Base-by-base conservation (phyloP, 148 eudicot genomes). In the Cornus suecica region DNA sequence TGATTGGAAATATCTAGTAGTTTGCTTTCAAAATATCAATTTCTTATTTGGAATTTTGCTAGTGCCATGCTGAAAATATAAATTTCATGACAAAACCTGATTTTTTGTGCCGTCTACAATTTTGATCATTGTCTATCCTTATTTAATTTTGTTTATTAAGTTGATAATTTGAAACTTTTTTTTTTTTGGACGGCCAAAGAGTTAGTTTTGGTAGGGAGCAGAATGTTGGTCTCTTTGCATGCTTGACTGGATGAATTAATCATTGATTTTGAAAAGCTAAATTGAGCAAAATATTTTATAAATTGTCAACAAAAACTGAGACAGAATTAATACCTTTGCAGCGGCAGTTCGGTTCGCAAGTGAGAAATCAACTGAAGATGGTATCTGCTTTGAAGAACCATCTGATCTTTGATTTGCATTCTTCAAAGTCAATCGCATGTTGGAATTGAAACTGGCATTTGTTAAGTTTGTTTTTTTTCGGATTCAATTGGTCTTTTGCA, bases 321-420 rank as follows among this genome's bases (percentile, higher is more conserved):
- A 48, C 20, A 48, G 5, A 26, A 61, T 20, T 69, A 14, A n/a
- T 64, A 28, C 48, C 9, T 56, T 22, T 65, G 71, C 80, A 65
- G 71, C 64, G 25, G 51, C 68, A 26, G 41, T 23, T 65, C 52
- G 56, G 76, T 16, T n/a, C 14, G 76, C 29, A 37, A 34, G 66
- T 24, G 76, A 74, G 8, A 42, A 52, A 65, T 48, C 64, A 63
- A 70, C 71, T 37, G 65, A 11, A 66, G 64, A 66, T 78, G 76
- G 72, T 65, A 18, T 26, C 37, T 23, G 56, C 48, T 2, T 8
- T 23, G 26, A 48, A 66, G 22, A 67, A 75, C 23, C 22, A 65
- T 25, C 26, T 2, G n/a, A n/a, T n/a, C n/a, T n/a, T n/a, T n/a
- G n/a, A n/a, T n/a, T n/a, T n/a, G n/a, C n/a, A n/a, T n/a, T n/a